These are phyloP conservation scores for Cyberlindnera misumaiensis DNA, from an alignment of 805 yeast genomes.

Conservation along the genomic window DNA sequence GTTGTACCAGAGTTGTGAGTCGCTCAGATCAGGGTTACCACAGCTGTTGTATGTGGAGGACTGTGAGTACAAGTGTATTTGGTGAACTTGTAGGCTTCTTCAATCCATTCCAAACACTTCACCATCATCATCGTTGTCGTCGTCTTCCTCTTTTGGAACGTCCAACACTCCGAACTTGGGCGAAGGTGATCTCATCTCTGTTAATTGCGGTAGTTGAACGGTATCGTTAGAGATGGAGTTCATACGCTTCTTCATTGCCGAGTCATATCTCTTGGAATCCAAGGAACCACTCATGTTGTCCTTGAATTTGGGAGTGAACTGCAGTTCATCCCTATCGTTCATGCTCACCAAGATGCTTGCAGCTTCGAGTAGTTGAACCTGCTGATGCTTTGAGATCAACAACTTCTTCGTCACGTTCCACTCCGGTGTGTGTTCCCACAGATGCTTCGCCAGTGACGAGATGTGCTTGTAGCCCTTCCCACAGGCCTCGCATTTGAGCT, in stretches of 20 bases:
- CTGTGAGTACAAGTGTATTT: background rate
- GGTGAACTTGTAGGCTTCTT: background rate
- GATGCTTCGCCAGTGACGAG: conserved; percentile 78
- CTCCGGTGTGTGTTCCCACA: conserved; percentile 94
- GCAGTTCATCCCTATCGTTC: conserved; percentile 14
- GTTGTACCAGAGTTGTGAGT: background rate
- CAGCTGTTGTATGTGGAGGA: conserved; percentile 1
- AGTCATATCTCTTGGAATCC: background rate
- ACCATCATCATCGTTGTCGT: conserved; percentile 4
- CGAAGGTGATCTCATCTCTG: conserved; percentile 2
- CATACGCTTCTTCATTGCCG: conserved; percentile 2
- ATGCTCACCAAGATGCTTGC: conserved; percentile 21
- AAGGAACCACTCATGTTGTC: conserved; percentile 2
- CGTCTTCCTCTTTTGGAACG: conserved; percentile 4
- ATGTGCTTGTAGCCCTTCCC: conserved; percentile 90
- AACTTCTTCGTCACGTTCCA: conserved; percentile 84
- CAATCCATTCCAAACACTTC: conserved; percentile 34
- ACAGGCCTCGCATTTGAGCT: conserved; percentile 81
- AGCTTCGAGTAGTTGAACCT: conserved; percentile 21
- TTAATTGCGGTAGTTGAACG: conserved; percentile 1
- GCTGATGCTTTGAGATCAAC: conserved; percentile 40
- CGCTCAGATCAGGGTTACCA: background rate
- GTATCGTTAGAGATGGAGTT: conserved; percentile 1
- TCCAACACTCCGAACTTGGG: background rate
- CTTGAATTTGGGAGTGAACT: conserved; percentile 10